Evolutionary conservation across 306 rosid species (phyloP), one percentile per base, ranked within the genome.

Genomic region (Castanospermum australe): DNA sequence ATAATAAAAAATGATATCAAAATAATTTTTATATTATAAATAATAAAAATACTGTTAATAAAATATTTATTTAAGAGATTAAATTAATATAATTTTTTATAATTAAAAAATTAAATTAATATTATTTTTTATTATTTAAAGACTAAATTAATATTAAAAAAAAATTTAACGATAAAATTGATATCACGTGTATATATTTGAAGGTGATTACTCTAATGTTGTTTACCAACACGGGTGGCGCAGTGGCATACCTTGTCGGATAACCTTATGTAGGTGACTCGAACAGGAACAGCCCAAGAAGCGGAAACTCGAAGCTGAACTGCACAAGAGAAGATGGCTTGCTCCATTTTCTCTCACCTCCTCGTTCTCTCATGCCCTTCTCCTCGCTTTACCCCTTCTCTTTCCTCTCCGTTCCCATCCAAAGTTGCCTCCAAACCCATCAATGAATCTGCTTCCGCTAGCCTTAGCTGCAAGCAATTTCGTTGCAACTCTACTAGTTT

Each of bases 331-430:
- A 74, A 67, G 55, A 84, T 80, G 84, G 71, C 45, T 76, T 76
- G 61, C 67, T 80, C 84, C 38, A 20, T 24, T 50, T 55, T 70
- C 84, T 35, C 81, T 75, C 86, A 78, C 42, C 66, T 65, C 61
- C 59, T 71, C 18, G 39, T 38, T 52, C 67, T 73, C 41, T 42
- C 84, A 0, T 68, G 65, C 41, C 51, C 87, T 42, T 79, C 61
- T 69, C 18, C 84, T 59, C n/a, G 57, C 32, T 20, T 76, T 21
- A 41, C 41, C 15, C 57, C 63, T 8, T 78, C 86, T 65, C 64
- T 71, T 35, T 50, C 79, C 74, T 21, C 81, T 77, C 33, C 66
- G n/a, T 44, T 59, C 18, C 35, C 77, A 1, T 17, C 64, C 42
- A 85, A 63, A 22, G 2, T 44, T 9, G 10, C 61, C 5, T 30